Conservation (phyloP, 148 eudicot genomes). For the Polygonum aviculare region DNA sequence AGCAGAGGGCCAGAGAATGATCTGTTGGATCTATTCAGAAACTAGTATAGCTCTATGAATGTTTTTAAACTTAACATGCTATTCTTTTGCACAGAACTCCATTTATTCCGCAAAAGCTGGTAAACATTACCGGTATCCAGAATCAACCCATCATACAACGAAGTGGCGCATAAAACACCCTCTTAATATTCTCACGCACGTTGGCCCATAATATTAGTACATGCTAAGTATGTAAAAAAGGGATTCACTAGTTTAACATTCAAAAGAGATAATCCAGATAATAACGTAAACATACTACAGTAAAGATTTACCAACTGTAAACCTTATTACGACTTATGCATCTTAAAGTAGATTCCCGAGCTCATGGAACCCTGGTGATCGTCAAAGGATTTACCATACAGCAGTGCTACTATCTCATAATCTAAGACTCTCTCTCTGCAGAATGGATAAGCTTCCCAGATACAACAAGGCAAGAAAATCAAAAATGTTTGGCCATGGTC, state of each 20-base stretch:
- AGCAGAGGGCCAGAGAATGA: too few species aligned
- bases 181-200: neutral
- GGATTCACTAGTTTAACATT: too few species aligned
- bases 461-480: neutral
- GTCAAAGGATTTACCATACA: neutral
- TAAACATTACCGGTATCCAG: neutral
- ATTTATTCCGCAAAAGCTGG: neutral
- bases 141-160: too few species aligned
- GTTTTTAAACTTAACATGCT: too few species aligned
- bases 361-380: neutral
- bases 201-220: neutral
- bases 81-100: neutral
- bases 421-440: neutral
- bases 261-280: neutral
- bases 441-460: neutral
- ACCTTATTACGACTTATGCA: too few species aligned
- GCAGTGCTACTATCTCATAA: neutral
- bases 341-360: too few species aligned
- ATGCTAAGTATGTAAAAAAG: neutral
- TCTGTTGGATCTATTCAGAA: neutral
- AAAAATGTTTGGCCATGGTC: neutral
- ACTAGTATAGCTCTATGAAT: neutral
- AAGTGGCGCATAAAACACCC: neutral
- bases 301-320: too few species aligned
- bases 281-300: neutral